Evolutionary conservation across 345 rosid genomes (phyloP).

Genomic region (Aegle marmelos): DNA sequence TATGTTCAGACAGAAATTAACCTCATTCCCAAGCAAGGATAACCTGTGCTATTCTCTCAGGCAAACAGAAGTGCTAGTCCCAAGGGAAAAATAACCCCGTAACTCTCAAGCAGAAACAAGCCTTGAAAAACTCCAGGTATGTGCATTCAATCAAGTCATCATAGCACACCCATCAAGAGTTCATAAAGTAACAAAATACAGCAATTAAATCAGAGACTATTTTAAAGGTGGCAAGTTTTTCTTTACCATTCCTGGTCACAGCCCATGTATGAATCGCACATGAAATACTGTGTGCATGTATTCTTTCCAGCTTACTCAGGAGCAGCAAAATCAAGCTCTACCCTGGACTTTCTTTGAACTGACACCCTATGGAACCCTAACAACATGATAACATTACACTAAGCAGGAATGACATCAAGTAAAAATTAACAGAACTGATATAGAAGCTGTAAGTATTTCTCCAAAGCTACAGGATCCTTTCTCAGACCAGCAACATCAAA

Average conservation of each 20-base stretch:
- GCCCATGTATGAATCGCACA: conserved; percentile 88
- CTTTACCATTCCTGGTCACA: conserved; percentile 73
- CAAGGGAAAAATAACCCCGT: no score
- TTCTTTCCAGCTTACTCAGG: conserved; percentile 69
- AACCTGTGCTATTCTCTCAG: no score
- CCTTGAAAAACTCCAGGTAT: background rate
- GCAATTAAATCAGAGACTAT: background rate
- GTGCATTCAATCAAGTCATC: background rate
- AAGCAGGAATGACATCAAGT: background rate
- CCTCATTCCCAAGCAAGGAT: no score
- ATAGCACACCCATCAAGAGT: background rate
- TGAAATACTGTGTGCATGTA: conserved; percentile 63
- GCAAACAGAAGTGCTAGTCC: no score
- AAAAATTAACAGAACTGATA: background rate
- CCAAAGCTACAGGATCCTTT: conserved; percentile 55
- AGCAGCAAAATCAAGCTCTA: conserved; percentile 79
- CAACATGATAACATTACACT: background rate
- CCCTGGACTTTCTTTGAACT: conserved; percentile 68
- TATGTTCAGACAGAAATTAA: no score
- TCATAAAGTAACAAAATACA: background rate
- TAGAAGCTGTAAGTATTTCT: conserved; percentile 37
- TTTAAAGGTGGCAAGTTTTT: background rate
- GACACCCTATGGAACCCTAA: conserved; percentile 41
- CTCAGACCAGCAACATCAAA: conserved; percentile 80
- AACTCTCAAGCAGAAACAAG: no score